These are phyloP conservation scores for Clonostachys sp. DNA, from an alignment of 2,329 filamentous ascomycete species.

Conservation along the genomic window DNA sequence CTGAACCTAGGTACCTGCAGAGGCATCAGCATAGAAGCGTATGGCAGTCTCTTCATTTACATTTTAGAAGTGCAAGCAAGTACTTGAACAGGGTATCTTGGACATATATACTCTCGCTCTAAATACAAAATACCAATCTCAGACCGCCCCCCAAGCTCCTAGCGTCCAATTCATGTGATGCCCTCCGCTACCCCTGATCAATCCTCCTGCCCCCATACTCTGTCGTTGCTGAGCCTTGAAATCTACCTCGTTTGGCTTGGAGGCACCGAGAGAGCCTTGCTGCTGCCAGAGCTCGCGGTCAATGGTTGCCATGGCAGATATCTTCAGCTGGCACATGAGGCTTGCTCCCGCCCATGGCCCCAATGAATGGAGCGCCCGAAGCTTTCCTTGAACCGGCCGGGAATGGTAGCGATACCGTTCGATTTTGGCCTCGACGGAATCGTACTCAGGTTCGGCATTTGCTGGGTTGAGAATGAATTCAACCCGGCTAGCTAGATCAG, in stretches of 20 bases:
- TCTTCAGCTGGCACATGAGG: constrained; percentile 61
- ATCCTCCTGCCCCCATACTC: constrained; percentile 55
- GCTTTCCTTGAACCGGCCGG: constrained; percentile 47
- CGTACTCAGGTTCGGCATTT: constrained; percentile 7
- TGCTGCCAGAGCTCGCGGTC: constrained; percentile 69
- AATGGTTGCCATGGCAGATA: constrained; percentile 64
- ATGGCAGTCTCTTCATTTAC: too few species aligned
- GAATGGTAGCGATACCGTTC: constrained; percentile 23
- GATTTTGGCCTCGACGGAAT: constrained; percentile 29
- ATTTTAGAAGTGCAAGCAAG: too few species aligned
- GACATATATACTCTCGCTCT: neutral
- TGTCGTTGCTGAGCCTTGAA: constrained; percentile 55
- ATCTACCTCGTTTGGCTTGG: constrained; percentile 54
- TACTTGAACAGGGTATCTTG: neutral
- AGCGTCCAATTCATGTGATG: constrained; percentile 54
- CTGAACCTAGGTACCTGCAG: too few species aligned
- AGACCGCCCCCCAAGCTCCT: constrained; percentile 55
- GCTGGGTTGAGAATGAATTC: constrained; percentile 11
- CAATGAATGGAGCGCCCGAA: constrained; percentile 64
- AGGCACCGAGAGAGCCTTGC: constrained; percentile 60
- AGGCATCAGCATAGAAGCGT: too few species aligned
- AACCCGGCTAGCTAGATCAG: constrained; percentile 1
- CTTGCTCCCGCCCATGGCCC: constrained; percentile 74
- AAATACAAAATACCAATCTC: constrained; percentile 3
- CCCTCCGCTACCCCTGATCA: constrained; percentile 28